These are phyloP conservation scores for Starmerella vaccinii DNA, from an alignment of 805 yeast genomes.

Conservation along the genomic window DNA sequence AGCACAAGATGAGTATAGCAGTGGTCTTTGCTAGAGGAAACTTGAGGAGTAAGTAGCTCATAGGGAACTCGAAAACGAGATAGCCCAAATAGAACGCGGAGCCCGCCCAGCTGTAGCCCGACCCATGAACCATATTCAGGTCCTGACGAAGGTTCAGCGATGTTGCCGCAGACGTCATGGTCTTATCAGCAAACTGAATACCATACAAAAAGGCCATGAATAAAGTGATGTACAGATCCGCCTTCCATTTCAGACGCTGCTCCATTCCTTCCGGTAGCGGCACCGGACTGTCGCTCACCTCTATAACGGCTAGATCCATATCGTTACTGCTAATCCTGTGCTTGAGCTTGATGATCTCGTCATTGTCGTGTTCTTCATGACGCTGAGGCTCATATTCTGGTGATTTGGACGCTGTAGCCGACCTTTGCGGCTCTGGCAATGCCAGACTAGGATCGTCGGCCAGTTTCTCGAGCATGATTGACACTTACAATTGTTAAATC, in stretches of 20 bases:
- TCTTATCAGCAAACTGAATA: slow-evolving; percentile 15
- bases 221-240: slow-evolving; percentile 9
- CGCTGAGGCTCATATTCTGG: no score
- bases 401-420: no score
- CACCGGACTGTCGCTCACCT: not conserved
- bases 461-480: no score
- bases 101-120: slow-evolving; percentile 37
- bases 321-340: not conserved
- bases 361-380: no score
- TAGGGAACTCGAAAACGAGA: slow-evolving; percentile 45
- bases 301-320: not conserved
- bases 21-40: slow-evolving; percentile 47
- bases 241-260: slow-evolving; percentile 8
- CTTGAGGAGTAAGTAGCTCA: slow-evolving; percentile 39
- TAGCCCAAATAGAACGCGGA: slow-evolving; percentile 55
- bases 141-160: slow-evolving; percentile 8
- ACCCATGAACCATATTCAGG: slow-evolving; percentile 7
- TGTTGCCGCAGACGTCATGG: slow-evolving; percentile 10
- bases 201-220: slow-evolving; percentile 12
- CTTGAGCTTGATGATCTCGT: not conserved
- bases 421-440: no score
- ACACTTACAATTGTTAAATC: no score
- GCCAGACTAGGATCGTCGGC: no score
- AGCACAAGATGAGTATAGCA: slow-evolving; percentile 39
- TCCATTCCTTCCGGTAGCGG: slow-evolving; percentile 6